Evolutionary conservation across 805 yeast species (phyloP), one percentile per base, ranked within the genome.

Genomic region (Helenozyma rhizophorensis): DNA sequence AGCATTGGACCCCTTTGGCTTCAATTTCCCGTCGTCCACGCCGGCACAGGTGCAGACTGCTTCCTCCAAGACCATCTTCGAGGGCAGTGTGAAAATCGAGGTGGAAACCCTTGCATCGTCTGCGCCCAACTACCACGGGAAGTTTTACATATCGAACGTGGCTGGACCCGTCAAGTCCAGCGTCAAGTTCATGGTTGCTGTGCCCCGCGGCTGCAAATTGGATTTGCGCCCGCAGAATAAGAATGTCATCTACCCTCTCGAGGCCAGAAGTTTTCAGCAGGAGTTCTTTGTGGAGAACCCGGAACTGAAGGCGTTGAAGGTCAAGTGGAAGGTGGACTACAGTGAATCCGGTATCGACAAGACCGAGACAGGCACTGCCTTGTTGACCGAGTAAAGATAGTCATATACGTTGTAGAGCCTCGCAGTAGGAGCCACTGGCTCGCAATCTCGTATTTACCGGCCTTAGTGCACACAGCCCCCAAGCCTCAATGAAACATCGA

Each of bases 291-390:
- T 58, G 22, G 69, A 63, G 31, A 65, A 59, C 44, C 47, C 58
- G 6, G 32, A 38, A 16, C 44, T 50, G 23, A 68, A 62, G 46
- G 54, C 53, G 16, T 60, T 82, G 45, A 84, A 83, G 56, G 67
- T 86, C 37, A 82, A 85, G 56, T 86, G 89, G 90, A 83, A 80
- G 55, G 70, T 74, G 15, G 73, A 73, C 36, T 85, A 74, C 53
- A 46, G 50, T 9, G 52, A 70, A 8, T 29, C 28, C 7, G 40
- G 47, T 21, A 27, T 27, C 8, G 19, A 17, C 33, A 25, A 14
- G 17, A 21, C 24, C 28, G 22, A 19, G 44, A 36, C 21, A 42
- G 39, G 24, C 40, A 33, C 11, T 44, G 47, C 9, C 34, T 39
- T 23, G 34, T 40, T 14, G 21, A 15, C 14, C n/a, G n/a, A n/a